These are phyloP conservation scores for Raphanus hybrid DNA, from an alignment of 441 rosid species.

Conservation along the genomic window DNA sequence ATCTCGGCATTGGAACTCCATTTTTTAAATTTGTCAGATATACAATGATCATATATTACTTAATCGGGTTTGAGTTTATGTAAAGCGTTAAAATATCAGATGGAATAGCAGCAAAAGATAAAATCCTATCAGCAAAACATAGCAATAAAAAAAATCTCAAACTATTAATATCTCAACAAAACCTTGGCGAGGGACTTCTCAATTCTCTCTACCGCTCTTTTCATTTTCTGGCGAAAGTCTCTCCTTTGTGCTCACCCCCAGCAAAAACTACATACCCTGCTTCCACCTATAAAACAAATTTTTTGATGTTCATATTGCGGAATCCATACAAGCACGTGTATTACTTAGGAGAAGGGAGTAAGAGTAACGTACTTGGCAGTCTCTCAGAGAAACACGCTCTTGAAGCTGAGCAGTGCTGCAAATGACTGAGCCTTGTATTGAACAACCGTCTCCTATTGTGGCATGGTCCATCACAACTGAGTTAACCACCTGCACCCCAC, in stretches of 20 bases:
- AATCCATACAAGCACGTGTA: neutral
- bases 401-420: slow-evolving; percentile 93
- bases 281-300: slow-evolving; percentile 63
- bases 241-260: slow-evolving; percentile 82
- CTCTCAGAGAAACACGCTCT: slow-evolving; percentile 80
- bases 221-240: slow-evolving; percentile 62
- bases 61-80: slow-evolving; percentile 1
- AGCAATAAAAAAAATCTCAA: slow-evolving; percentile 6
- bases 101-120: neutral
- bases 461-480: slow-evolving; percentile 90
- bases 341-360: neutral
- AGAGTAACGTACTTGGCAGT: slow-evolving; percentile 68
- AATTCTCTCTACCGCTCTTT: neutral
- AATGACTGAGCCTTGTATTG: slow-evolving; percentile 85
- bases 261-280: slow-evolving; percentile 72
- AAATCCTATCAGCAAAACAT: slow-evolving; percentile 15
- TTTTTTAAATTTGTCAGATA: neutral
- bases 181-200: slow-evolving; percentile 15
- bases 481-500: slow-evolving; percentile 68
- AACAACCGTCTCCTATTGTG: slow-evolving; percentile 89
- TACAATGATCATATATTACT: neutral
- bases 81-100: neutral
- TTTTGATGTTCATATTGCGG: neutral
- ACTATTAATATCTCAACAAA: slow-evolving; percentile 5
- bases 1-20: neutral